Percentiles rank a stretch among this genome's conserved stretches.
phyloP scores from a whole-genome alignment of 805 yeast species.

The Wickerhamomyces queroliae region DNA sequence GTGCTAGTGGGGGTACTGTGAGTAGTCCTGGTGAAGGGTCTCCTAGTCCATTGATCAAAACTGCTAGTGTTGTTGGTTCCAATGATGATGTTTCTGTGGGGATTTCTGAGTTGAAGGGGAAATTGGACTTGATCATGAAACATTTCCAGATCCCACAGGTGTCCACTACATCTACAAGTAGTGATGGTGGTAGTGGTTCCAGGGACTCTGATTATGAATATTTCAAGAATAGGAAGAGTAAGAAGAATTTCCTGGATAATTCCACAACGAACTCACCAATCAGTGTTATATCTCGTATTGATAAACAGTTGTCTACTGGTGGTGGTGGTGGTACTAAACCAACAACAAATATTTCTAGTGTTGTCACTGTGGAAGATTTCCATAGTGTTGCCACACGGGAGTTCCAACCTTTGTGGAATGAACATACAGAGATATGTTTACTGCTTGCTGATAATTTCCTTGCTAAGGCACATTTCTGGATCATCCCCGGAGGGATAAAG shows the following conservation, averaged over 20 bases:
- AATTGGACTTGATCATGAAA: neutral
- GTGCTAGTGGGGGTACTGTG: slow-evolving; percentile 4
- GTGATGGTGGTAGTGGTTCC: neutral
- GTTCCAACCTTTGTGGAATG: slow-evolving; percentile 38
- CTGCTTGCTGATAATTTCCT: slow-evolving; percentile 41
- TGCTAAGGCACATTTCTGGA: slow-evolving; percentile 53
- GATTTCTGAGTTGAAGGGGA: slow-evolving; percentile 1
- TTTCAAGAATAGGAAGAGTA: slow-evolving; percentile 8
- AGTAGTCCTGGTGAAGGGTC: slow-evolving; percentile 5
- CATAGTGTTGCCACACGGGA: slow-evolving; percentile 32
- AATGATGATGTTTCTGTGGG: slow-evolving; percentile 17
- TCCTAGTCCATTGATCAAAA: slow-evolving; percentile 8
- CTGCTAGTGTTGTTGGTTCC: slow-evolving; percentile 22
- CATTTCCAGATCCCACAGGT: neutral
- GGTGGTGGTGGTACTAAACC: too few relatives aligned
- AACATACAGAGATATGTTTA: slow-evolving; percentile 35
- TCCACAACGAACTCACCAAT: slow-evolving; percentile 29
- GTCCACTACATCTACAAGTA: neutral
- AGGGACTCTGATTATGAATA: slow-evolving; percentile 8
- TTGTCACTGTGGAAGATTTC: slow-evolving; percentile 20
- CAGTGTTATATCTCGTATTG: slow-evolving; percentile 31
- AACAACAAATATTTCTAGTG: too few relatives aligned
- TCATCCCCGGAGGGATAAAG: slow-evolving; percentile 55
- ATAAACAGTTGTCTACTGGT: slow-evolving; percentile 24
- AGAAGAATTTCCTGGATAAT: slow-evolving; percentile 20